These are phyloP conservation scores for Trypethelium eluteriae DNA, from an alignment of 495 filamentous ascomycete species.

Conservation along the genomic window DNA sequence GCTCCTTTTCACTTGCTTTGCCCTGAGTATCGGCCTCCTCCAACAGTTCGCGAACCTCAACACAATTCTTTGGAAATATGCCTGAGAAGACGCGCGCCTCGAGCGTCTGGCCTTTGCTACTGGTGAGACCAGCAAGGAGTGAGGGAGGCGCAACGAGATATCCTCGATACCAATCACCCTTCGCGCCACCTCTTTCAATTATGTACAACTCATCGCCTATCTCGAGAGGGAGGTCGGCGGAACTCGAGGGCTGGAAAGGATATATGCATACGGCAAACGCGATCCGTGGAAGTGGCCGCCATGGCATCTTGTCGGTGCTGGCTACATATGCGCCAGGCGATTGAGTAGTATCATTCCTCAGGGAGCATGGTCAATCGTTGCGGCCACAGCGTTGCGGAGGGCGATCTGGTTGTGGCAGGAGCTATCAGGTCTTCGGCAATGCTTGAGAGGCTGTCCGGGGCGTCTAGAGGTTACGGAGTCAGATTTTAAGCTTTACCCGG, in stretches of 20 bases:
- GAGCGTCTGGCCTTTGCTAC: conserved; percentile 82
- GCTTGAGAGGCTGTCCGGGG: not conserved
- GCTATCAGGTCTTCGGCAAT: not conserved
- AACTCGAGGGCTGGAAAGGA: conserved; percentile 77
- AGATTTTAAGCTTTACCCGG: not conserved
- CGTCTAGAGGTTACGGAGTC: not conserved
- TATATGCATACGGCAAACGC: conserved; percentile 93
- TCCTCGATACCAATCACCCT: conserved; percentile 87
- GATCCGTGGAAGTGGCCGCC: conserved; percentile 92
- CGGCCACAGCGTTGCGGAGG: not conserved
- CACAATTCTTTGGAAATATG: conserved; percentile 89
- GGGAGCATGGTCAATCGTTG: not conserved
- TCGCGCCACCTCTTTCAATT: conserved; percentile 82
- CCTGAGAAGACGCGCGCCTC: conserved; percentile 94
- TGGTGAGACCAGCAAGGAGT: conserved; percentile 83
- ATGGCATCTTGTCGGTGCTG: conserved; percentile 59
- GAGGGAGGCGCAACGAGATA: conserved; percentile 93
- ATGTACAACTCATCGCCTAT: conserved; percentile 98
- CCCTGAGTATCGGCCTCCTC: conserved; percentile 31
- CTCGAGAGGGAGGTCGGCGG: conserved; percentile 91
- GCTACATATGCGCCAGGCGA: conserved; percentile 3
- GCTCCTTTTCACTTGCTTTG: not conserved
- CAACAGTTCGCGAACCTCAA: conserved; percentile 56
- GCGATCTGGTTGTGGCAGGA: too few relatives aligned
- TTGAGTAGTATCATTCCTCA: not conserved